A percentile compares a stretch with the other conserved stretches of the same genome.
These are phyloP conservation scores for Stemphylium beticola DNA, from an alignment of 2,329 filamentous ascomycete genomes.

Conservation along the genomic window DNA sequence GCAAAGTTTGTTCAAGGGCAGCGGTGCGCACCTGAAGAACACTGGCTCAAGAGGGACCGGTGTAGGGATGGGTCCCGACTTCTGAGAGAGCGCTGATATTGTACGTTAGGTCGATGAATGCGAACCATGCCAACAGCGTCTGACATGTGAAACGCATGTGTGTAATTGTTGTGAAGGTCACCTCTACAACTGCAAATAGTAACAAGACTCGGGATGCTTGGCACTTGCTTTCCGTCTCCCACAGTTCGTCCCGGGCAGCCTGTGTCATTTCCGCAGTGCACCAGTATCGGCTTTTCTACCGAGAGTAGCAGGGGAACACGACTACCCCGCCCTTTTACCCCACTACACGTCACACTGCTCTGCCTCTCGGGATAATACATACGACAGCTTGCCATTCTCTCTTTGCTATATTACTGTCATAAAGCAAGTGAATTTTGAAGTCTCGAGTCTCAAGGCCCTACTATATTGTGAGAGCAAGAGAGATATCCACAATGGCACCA, in stretches of 20 bases:
- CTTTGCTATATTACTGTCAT: not conserved
- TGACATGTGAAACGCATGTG: not conserved
- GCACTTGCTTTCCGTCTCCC: not conserved
- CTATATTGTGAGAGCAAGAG: not conserved
- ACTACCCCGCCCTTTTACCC: slow-evolving; percentile 32
- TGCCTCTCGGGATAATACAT: not conserved
- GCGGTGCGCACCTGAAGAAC: slow-evolving; percentile 77
- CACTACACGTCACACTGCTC: slow-evolving; percentile 24
- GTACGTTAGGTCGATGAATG: slow-evolving; percentile 12
- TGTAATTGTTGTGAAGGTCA: not conserved
- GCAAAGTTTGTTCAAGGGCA: slow-evolving; percentile 96
- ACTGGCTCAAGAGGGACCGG: slow-evolving; percentile 42
- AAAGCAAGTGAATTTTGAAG: not conserved
- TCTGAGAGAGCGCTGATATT: slow-evolving; percentile 24
- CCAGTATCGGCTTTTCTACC: slow-evolving; percentile 4
- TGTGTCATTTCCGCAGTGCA: slow-evolving; percentile 1
- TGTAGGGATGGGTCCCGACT: slow-evolving; percentile 49
- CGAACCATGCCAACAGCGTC: not conserved
- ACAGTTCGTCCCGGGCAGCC: not conserved
- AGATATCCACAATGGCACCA: slow-evolving; percentile 20
- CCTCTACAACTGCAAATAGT: not conserved
- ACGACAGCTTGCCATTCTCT: not conserved
- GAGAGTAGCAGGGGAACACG: slow-evolving; percentile 14
- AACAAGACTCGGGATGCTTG: not conserved
- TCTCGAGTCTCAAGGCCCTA: not conserved